These are phyloP conservation scores for Trichophyton verrucosum DNA, from an alignment of 2,329 filamentous ascomycete species.

Conservation along the genomic window DNA sequence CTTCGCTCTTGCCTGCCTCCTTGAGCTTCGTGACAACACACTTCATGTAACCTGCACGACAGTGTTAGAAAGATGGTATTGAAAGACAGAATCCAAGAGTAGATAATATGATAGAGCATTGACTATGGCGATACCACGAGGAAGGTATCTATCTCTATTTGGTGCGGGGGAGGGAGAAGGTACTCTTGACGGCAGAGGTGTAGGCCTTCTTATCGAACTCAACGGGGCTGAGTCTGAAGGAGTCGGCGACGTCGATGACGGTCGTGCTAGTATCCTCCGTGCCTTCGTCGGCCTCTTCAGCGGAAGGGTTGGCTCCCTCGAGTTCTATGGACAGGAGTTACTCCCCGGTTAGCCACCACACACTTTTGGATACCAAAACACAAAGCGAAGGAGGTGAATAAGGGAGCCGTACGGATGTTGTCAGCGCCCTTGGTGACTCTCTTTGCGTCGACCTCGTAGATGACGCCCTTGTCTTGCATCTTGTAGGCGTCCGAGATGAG, in stretches of 20 bases:
- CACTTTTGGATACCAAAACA: too few species aligned
- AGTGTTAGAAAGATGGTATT: constrained; percentile 5
- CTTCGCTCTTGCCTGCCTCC: constrained; percentile 48
- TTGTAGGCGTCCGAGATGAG: constrained; percentile 92
- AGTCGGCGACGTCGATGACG: constrained; percentile 67
- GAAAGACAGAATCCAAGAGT: constrained; percentile 9
- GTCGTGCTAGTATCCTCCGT: constrained; percentile 52
- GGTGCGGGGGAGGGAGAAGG: constrained; percentile 17
- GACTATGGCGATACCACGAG: too few species aligned
- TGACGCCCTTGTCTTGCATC: constrained; percentile 63
- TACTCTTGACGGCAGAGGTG: constrained; percentile 57
- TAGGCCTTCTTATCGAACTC: constrained; percentile 25
- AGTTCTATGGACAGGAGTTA: constrained; percentile 21
- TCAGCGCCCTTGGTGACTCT: constrained; percentile 66
- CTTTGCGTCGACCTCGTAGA: constrained; percentile 83
- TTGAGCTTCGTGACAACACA: constrained; percentile 59
- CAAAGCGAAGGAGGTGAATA: background rate
- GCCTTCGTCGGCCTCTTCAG: constrained; percentile 65
- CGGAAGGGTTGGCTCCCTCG: constrained; percentile 84
- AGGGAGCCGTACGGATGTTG: background rate
- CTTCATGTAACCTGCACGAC: constrained; percentile 74
- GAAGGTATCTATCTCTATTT: too few species aligned
- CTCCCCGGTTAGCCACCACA: too few species aligned
- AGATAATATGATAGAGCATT: background rate
- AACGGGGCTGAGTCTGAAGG: constrained; percentile 68